A percentile compares a stretch with the other conserved stretches of the same genome.
Evolutionary conservation across 1,284 basidiomycete species (phyloP).

Genomic region (Rhodotorula sp.): DNA sequence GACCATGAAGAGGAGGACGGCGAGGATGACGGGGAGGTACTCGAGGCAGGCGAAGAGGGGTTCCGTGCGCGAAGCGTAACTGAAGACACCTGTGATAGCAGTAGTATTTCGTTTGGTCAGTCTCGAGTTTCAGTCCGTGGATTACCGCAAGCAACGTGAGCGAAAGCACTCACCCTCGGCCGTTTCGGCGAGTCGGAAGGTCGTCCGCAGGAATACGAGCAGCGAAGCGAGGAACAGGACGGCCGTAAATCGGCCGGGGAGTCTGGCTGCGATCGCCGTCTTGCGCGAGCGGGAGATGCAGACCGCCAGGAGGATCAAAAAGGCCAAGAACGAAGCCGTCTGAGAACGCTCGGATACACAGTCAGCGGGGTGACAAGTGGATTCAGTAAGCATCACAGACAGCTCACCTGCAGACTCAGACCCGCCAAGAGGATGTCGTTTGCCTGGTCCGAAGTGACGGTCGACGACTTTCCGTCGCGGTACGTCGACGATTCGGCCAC

Average conservation of each 20-base stretch:
- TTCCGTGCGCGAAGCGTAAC: slow-evolving; percentile 48
- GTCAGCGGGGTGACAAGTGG: neutral
- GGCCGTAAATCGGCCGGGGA: slow-evolving; percentile 43
- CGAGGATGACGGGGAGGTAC: slow-evolving; percentile 50
- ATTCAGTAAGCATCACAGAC: neutral
- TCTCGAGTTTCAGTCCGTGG: too few species aligned
- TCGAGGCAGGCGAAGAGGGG: slow-evolving; percentile 51
- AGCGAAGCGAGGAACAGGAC: slow-evolving; percentile 45
- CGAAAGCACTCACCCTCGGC: slow-evolving; percentile 51
- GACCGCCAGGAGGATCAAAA: slow-evolving; percentile 46
- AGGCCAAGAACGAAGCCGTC: slow-evolving; percentile 50
- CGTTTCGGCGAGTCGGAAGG: slow-evolving; percentile 53
- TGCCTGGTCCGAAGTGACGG: slow-evolving; percentile 48
- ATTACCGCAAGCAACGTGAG: too few species aligned
- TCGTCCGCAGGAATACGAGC: slow-evolving; percentile 50
- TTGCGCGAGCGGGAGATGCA: slow-evolving; percentile 31
- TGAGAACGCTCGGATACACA: slow-evolving; percentile 23
- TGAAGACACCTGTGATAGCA: slow-evolving; percentile 46
- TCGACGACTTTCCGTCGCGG: neutral
- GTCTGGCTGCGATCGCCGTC: slow-evolving; percentile 13
- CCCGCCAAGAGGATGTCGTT: slow-evolving; percentile 53
- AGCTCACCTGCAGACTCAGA: slow-evolving; percentile 49
- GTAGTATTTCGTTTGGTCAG: too few species aligned
- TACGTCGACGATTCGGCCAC: slow-evolving; percentile 47
- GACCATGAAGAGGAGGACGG: slow-evolving; percentile 47